These are phyloP conservation scores for Insectozyma bohioensis DNA, from an alignment of 1,139 yeast species.

Conservation along the genomic window DNA sequence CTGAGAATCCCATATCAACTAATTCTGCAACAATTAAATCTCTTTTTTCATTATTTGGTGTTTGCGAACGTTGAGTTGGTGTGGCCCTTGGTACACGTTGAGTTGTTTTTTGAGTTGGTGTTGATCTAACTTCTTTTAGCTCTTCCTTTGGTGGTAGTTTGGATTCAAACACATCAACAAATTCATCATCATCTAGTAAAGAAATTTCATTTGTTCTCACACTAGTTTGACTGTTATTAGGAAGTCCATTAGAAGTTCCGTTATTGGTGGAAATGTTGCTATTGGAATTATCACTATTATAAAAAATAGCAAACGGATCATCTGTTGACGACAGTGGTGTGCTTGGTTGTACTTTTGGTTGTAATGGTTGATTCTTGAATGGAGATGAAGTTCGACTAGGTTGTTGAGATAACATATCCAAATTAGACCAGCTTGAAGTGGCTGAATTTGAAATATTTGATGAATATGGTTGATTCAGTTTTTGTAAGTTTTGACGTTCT, in stretches of 20 bases:
- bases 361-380: background rate
- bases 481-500: slow-evolving; percentile 22
- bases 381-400: slow-evolving; percentile 11
- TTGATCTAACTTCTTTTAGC: background rate
- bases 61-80: background rate
- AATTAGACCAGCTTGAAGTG: slow-evolving; percentile 21
- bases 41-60: slow-evolving; percentile 9
- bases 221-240: background rate
- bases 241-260: too few species aligned
- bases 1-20: slow-evolving; percentile 76
- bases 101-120: slow-evolving; percentile 1
- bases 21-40: slow-evolving; percentile 69
- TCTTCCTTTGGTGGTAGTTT: too few species aligned
- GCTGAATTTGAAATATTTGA: slow-evolving; percentile 4
- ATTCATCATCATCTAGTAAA: slow-evolving; percentile 41
- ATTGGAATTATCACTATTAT: slow-evolving; percentile 4
- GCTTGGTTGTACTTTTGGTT: background rate
- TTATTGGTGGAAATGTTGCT: background rate
- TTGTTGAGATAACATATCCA: slow-evolving; percentile 19
- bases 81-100: background rate
- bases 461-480: slow-evolving; percentile 3
- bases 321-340: slow-evolving; percentile 3
- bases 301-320: slow-evolving; percentile 22
- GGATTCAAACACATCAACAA: slow-evolving; percentile 35
- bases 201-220: slow-evolving; percentile 13